Evolutionary conservation across 805 yeast species (phyloP).

Genomic region (Ogataea allantospora): DNA sequence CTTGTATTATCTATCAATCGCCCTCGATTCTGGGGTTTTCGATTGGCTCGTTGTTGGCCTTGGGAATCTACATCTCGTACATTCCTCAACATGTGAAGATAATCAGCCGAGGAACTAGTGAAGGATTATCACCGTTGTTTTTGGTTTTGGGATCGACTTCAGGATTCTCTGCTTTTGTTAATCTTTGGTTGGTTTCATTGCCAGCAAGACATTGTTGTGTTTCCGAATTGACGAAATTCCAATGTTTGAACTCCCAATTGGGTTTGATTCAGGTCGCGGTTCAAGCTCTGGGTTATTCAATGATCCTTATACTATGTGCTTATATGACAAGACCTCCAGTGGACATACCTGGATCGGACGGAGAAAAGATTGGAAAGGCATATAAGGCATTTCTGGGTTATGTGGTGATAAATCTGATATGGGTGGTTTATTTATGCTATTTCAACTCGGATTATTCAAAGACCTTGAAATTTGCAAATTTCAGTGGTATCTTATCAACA

Average conservation of each 20-base stretch:
- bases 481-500: constrained; percentile 66
- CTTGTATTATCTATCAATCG: constrained; percentile 44
- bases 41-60: constrained; percentile 51
- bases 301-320: constrained; percentile 57
- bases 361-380: constrained; percentile 38
- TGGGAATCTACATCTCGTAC: constrained; percentile 70
- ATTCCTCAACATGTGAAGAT: constrained; percentile 72
- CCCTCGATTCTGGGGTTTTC: constrained; percentile 51
- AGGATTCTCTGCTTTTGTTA: constrained; percentile 64
- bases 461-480: constrained; percentile 46
- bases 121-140: constrained; percentile 75
- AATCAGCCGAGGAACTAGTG: constrained; percentile 56
- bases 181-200: constrained; percentile 59
- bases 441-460: constrained; percentile 13
- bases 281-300: constrained; percentile 58
- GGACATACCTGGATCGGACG: constrained; percentile 47
- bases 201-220: constrained; percentile 64
- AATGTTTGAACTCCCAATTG: constrained; percentile 64
- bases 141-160: constrained; percentile 69
- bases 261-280: constrained; percentile 65
- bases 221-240: constrained; percentile 42
- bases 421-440: constrained; percentile 34
- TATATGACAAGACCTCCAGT: constrained; percentile 43
- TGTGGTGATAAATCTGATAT: constrained; percentile 33
- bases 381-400: constrained; percentile 42